phyloP scores from a whole-genome alignment of 208 protist genomes.

The Zelonia costaricensis region DNA sequence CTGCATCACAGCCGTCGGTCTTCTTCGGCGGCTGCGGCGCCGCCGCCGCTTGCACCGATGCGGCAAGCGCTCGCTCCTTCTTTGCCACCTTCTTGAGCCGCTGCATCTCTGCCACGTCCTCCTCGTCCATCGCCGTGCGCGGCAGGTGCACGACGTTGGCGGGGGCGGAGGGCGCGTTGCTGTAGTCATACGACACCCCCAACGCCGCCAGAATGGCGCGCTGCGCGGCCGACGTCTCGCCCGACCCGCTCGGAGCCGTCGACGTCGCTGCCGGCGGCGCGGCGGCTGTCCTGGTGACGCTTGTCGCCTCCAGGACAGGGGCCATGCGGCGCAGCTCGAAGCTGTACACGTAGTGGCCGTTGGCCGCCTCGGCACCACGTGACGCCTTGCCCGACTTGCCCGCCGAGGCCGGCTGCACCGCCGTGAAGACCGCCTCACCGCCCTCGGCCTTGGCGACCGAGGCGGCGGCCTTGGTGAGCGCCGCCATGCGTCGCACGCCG shows the following conservation, averaged over 20 bases:
- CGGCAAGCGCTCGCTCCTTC: constrained; percentile 43
- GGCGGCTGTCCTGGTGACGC: no score
- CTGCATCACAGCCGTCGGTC: background rate
- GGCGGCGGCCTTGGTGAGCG: constrained; percentile 10
- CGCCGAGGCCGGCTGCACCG: background rate
- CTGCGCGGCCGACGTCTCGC: constrained; percentile 1
- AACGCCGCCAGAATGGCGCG: constrained; percentile 40
- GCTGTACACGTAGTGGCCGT: constrained; percentile 60
- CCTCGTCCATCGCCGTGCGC: constrained; percentile 35
- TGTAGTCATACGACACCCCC: constrained; percentile 60
- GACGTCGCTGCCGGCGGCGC: background rate
- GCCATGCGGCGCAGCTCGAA: constrained; percentile 91
- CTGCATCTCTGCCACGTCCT: constrained; percentile 36
- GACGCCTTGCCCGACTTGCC: background rate
- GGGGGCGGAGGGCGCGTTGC: constrained; percentile 12
- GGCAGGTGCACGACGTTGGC: constrained; percentile 24
- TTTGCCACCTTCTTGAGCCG: constrained; percentile 36
- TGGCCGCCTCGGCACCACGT: background rate
- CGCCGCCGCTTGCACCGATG: background rate
- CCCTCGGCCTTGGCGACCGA: constrained; percentile 12
- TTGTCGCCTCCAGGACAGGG: constrained; percentile 49
- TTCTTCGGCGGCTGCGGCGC: background rate
- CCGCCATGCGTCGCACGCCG: constrained; percentile 18
- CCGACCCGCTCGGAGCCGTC: background rate
- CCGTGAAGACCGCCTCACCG: constrained; percentile 1